Percentiles rank a stretch among this genome's conserved stretches.
Evolutionary conservation across 352 stramenopile species (phyloP).

Genomic region (Halophytophthora polymorphica): DNA sequence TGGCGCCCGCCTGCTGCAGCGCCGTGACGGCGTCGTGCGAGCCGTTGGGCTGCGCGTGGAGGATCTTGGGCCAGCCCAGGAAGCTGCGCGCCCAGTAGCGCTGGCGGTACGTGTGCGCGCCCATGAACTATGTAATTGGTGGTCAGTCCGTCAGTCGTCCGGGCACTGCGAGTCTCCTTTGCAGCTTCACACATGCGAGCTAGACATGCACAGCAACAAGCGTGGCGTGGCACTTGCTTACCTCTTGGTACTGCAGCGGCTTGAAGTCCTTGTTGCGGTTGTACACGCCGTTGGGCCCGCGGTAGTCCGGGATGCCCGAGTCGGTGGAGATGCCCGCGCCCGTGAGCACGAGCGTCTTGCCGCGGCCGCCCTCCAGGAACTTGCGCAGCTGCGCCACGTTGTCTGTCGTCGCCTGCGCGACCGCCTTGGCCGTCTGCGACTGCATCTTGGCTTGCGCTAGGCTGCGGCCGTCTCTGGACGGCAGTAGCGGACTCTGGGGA

Average conservation of each 20-base stretch:
- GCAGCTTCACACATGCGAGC: too few species aligned
- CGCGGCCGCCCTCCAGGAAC: constrained; percentile 53
- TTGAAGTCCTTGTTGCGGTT: constrained; percentile 91
- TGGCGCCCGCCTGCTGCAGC: constrained; percentile 50
- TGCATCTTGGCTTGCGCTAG: constrained; percentile 1
- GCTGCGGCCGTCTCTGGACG: too few species aligned
- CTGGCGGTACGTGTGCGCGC: constrained; percentile 70
- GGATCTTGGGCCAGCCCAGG: constrained; percentile 86
- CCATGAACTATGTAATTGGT: constrained; percentile 49
- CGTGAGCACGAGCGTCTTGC: constrained; percentile 82
- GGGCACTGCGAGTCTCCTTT: not conserved
- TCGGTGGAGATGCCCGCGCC: constrained; percentile 96
- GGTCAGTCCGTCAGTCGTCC: not conserved
- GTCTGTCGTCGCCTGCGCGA: not conserved
- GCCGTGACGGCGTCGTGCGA: constrained; percentile 88
- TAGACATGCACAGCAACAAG: constrained; percentile 6
- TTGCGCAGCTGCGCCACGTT: constrained; percentile 39
- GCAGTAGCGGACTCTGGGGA: too few species aligned
- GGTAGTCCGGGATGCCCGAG: constrained; percentile 97
- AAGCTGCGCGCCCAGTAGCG: constrained; percentile 94
- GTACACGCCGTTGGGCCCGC: constrained; percentile 94
- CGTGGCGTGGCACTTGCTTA: constrained; percentile 30
- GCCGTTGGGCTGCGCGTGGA: constrained; percentile 73
- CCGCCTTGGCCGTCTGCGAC: constrained; percentile 7
- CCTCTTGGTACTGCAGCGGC: constrained; percentile 96